phyloP scores from a whole-genome alignment of 805 yeast genomes.

The Candida sakaeoensis region DNA sequence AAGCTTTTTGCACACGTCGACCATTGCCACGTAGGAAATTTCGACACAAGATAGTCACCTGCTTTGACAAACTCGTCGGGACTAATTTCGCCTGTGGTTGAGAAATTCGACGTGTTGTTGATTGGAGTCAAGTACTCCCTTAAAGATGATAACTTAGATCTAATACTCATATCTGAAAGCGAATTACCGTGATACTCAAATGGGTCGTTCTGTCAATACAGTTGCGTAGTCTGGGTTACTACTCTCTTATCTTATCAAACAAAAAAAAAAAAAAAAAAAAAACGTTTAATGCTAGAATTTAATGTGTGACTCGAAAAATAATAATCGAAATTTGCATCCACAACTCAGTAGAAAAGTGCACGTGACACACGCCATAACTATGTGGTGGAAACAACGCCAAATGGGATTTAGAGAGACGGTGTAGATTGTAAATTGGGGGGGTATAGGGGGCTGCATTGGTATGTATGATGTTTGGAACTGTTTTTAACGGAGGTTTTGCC shows the following conservation, averaged over 20 bases:
- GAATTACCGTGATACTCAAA: too few relatives aligned
- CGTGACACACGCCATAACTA: not conserved
- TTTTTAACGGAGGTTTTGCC: too few relatives aligned
- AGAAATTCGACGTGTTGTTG: constrained; percentile 79
- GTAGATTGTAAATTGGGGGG: too few relatives aligned
- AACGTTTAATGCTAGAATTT: not conserved
- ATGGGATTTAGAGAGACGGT: too few relatives aligned
- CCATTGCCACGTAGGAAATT: constrained; percentile 99
- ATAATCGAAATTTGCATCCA: not conserved
- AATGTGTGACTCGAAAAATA: not conserved
- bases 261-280: not conserved
- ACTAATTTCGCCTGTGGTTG: constrained; percentile 83
- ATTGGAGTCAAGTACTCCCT: constrained; percentile 94
- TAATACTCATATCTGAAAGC: too few relatives aligned
- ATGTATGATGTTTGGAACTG: too few relatives aligned
- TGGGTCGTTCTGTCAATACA: too few relatives aligned
- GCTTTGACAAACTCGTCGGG: constrained; percentile 95
- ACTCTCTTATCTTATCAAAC: not conserved
- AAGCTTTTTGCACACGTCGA: constrained; percentile 29
- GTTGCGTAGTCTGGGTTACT: not conserved
- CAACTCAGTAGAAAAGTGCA: not conserved
- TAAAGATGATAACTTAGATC: constrained; percentile 78
- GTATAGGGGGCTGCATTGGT: too few relatives aligned
- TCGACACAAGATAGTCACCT: constrained; percentile 86
- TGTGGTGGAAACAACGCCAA: too few relatives aligned